These are phyloP conservation scores for Panicum hallii DNA, from an alignment of 202 grass and related monocot genomes.

Conservation along the genomic window DNA sequence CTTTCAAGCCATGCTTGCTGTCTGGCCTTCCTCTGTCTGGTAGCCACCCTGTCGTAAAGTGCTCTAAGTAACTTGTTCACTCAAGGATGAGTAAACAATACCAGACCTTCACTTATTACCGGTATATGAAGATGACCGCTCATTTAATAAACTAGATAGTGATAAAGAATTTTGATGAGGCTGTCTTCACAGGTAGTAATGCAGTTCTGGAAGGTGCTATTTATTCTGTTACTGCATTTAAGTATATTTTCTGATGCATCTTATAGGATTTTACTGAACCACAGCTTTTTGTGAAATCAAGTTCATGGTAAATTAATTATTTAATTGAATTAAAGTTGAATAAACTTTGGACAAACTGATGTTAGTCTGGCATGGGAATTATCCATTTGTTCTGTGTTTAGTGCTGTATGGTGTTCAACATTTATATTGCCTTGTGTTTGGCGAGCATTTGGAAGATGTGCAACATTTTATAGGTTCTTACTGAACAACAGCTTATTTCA, in stretches of 20 bases:
- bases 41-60: neutral
- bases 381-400: neutral
- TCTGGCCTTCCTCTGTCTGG: neutral
- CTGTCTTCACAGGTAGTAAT: neutral
- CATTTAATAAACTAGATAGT: slow-evolving; percentile 18
- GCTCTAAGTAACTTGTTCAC: slow-evolving; percentile 25
- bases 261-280: slow-evolving; percentile 20
- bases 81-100: slow-evolving; percentile 9
- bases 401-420: neutral
- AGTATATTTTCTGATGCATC: slow-evolving; percentile 14
- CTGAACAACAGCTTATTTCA: neutral
- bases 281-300: slow-evolving; percentile 2
- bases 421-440: slow-evolving; percentile 8
- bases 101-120: neutral
- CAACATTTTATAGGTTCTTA: neutral
- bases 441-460: neutral
- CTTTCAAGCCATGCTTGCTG: neutral
- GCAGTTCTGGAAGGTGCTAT: neutral
- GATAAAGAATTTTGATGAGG: slow-evolving; percentile 13
- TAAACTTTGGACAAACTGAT: neutral
- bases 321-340: neutral
- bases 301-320: neutral
- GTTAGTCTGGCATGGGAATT: neutral
- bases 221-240: slow-evolving; percentile 12
- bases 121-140: slow-evolving; percentile 31